These are phyloP conservation scores for Fusarium hostae DNA, from an alignment of 2,329 filamentous ascomycete genomes.

Conservation along the genomic window DNA sequence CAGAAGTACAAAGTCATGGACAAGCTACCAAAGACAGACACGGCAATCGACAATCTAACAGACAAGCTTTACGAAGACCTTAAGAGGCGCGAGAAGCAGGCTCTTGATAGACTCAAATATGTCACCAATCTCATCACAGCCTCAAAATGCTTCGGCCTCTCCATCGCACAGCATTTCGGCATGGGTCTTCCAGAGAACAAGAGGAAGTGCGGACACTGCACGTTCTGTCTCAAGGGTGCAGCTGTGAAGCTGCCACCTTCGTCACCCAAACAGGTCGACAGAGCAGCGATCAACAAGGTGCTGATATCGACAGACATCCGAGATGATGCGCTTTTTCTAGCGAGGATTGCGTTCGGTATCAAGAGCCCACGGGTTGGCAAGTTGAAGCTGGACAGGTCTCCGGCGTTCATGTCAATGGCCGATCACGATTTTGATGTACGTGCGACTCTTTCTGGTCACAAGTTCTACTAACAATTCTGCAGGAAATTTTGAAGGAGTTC, in stretches of 20 bases:
- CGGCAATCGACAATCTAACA: conserved; percentile 58
- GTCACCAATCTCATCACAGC: conserved; percentile 66
- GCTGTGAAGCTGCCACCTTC: conserved; percentile 53
- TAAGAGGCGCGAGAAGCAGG: conserved; percentile 61
- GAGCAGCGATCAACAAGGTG: conserved; percentile 54
- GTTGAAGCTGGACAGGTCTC: conserved; percentile 58
- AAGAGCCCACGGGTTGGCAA: conserved; percentile 64
- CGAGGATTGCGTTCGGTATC: conserved; percentile 71
- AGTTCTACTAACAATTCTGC: neutral
- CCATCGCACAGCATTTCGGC: conserved; percentile 67
- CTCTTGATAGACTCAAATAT: conserved; percentile 60
- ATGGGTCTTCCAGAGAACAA: conserved; percentile 59
- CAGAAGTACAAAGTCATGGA: conserved; percentile 64
- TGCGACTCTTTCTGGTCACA: neutral
- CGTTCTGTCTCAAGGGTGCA: conserved; percentile 49
- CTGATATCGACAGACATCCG: conserved; percentile 57
- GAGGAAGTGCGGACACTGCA: conserved; percentile 65
- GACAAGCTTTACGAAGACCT: conserved; percentile 62
- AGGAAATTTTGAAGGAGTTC: conserved; percentile 39
- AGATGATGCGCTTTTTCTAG: conserved; percentile 69
- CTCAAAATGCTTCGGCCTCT: conserved; percentile 60
- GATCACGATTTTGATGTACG: conserved; percentile 64
- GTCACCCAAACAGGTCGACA: conserved; percentile 53
- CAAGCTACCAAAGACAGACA: conserved; percentile 54
- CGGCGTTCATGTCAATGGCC: conserved; percentile 63